Evolutionary conservation across 306 rosid species (phyloP).

Genomic region (Trifolium repens): DNA sequence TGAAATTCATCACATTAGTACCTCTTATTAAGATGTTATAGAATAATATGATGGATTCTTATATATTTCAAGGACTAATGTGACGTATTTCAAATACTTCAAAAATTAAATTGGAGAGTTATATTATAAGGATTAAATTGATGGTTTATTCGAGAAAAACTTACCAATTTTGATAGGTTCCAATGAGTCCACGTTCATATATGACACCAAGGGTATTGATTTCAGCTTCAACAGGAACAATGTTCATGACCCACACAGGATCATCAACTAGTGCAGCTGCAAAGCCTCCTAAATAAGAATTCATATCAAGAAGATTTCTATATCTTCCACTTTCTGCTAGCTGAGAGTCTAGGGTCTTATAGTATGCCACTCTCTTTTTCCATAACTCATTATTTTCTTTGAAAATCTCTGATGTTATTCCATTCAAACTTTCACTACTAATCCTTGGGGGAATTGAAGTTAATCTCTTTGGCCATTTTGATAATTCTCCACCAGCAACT

Average conservation of each 20-base stretch:
- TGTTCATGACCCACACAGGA: constrained; percentile 94
- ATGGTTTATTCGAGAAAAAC: background rate
- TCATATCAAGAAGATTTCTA: constrained; percentile 89
- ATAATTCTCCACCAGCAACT: constrained; percentile 71
- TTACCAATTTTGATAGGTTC: constrained; percentile 94
- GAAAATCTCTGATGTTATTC: constrained; percentile 68
- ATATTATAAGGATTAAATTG: background rate
- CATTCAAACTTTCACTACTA: constrained; percentile 63
- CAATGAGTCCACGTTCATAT: constrained; percentile 85
- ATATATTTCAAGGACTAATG: no score
- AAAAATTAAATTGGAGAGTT: no score
- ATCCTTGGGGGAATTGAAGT: constrained; percentile 84
- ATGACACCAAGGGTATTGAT: constrained; percentile 84
- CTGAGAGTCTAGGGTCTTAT: constrained; percentile 66
- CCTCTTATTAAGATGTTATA: background rate
- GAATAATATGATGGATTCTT: no score
- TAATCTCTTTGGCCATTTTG: constrained; percentile 84
- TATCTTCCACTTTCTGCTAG: constrained; percentile 78
- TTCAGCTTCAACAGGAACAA: constrained; percentile 80
- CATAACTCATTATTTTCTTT: constrained; percentile 61
- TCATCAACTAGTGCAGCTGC: constrained; percentile 78
- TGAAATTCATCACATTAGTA: no score
- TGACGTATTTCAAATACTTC: background rate
- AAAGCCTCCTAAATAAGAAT: constrained; percentile 84
- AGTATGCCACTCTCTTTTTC: constrained; percentile 73